A percentile compares a stretch with the other conserved stretches of the same genome.
Conservation (phyloP, 2,329 filamentous ascomycete species). For the Fusarium bulbicola region DNA sequence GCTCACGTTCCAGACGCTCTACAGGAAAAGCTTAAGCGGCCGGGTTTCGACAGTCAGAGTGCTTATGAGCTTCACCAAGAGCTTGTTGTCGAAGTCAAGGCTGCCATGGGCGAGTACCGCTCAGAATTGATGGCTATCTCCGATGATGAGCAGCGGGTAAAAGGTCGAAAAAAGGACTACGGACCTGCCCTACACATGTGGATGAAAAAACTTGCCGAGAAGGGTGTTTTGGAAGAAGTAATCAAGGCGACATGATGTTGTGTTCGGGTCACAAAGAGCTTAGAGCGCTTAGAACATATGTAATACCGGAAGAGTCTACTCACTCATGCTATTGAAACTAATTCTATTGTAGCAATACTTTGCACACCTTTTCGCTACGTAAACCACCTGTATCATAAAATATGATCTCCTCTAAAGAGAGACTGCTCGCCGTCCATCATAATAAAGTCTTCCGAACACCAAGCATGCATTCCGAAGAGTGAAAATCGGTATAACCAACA, state of each 20-base stretch:
- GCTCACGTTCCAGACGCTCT: slow-evolving; percentile 29
- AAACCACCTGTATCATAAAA: background rate
- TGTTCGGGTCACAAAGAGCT: background rate
- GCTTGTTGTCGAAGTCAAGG: slow-evolving; percentile 53
- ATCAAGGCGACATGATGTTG: slow-evolving; percentile 39
- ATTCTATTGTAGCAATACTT: slow-evolving; percentile 1
- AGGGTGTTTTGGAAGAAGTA: slow-evolving; percentile 64
- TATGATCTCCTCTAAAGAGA: background rate
- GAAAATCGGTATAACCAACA: background rate
- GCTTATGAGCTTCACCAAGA: slow-evolving; percentile 51
- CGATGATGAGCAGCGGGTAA: slow-evolving; percentile 62
- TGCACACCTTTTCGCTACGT: background rate
- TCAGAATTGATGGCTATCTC: slow-evolving; percentile 57
- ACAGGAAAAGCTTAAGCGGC: slow-evolving; percentile 16
- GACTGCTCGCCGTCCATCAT: background rate
- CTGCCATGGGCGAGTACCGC: slow-evolving; percentile 56
- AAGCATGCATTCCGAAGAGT: slow-evolving; percentile 1
- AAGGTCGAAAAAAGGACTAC: slow-evolving; percentile 71
- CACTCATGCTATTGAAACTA: slow-evolving; percentile 4
- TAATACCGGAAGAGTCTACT: background rate
- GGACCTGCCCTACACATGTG: slow-evolving; percentile 74
- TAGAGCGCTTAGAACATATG: background rate
- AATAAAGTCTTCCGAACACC: slow-evolving; percentile 1
- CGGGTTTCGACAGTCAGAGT: slow-evolving; percentile 23
- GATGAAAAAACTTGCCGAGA: slow-evolving; percentile 74